phyloP scores from a whole-genome alignment of 1,284 basidiomycete species.

The Rhodotorula sp. region DNA sequence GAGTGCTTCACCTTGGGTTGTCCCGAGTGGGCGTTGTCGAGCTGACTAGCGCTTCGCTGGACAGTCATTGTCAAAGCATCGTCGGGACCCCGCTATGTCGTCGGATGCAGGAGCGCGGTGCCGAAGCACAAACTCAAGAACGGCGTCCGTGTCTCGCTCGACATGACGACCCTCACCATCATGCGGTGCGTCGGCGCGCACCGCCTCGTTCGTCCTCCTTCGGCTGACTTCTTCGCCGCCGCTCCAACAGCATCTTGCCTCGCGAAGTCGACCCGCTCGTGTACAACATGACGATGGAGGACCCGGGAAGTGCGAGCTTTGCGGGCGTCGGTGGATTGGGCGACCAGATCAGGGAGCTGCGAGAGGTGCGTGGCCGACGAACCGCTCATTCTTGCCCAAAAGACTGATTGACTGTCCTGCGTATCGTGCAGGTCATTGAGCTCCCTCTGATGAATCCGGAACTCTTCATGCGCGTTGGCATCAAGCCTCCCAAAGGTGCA shows the following conservation, averaged over 20 bases:
- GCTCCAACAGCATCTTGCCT: constrained; percentile 65
- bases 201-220: background rate
- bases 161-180: constrained; percentile 99
- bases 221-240: no score
- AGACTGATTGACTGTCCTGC: background rate
- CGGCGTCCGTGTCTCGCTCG: constrained; percentile 92
- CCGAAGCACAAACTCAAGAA: constrained; percentile 79
- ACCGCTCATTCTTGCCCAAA: background rate
- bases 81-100: constrained; percentile 96
- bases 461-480: constrained; percentile 90
- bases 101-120: constrained; percentile 94
- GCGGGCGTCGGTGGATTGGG: constrained; percentile 95
- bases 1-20: constrained; percentile 48
- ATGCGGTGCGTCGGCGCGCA: constrained; percentile 62
- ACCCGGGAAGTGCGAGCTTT: constrained; percentile 91
- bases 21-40: fast-evolving
- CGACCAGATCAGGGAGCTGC: constrained; percentile 93
- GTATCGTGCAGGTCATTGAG: constrained; percentile 80
- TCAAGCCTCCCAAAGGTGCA: constrained; percentile 87
- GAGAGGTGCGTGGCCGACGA: constrained; percentile 65
- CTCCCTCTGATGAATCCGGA: constrained; percentile 93
- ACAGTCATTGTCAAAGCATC: constrained; percentile 98
- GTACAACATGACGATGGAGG: constrained; percentile 99
- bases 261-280: constrained; percentile 97
- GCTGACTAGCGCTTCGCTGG: background rate